phyloP scores from a whole-genome alignment of 441 rosid genomes.

The Eutrema salsugineum region DNA sequence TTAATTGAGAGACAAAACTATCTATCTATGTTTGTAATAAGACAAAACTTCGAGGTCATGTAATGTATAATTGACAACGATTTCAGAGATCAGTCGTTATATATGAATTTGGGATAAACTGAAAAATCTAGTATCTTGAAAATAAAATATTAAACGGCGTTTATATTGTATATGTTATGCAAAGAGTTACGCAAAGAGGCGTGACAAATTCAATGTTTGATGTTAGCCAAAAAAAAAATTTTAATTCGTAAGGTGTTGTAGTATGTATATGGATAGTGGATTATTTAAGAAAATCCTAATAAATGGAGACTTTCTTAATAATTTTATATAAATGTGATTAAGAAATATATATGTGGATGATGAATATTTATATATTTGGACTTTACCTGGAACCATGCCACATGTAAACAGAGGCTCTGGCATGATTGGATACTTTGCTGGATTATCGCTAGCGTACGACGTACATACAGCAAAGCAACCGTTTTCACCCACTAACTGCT shows the following conservation, averaged over 20 bases:
- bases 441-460: slow-evolving; percentile 26
- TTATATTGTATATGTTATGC: not conserved
- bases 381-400: slow-evolving; percentile 25
- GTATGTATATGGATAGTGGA: slow-evolving; percentile 4
- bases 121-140: not conserved
- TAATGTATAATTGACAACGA: not conserved
- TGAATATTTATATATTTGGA: slow-evolving; percentile 7
- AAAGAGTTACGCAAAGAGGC: slow-evolving; percentile 13
- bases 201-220: slow-evolving; percentile 21
- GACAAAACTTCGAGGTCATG: slow-evolving; percentile 2
- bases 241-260: not conserved
- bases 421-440: slow-evolving; percentile 34
- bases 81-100: not conserved
- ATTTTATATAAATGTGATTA: not conserved
- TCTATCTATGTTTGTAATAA: not conserved
- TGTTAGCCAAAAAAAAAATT: too few species aligned
- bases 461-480: slow-evolving; percentile 27
- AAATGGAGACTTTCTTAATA: not conserved
- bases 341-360: not conserved
- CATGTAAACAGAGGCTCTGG: slow-evolving; percentile 25
- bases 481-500: slow-evolving; percentile 24
- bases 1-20: not conserved
- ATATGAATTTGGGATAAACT: not conserved
- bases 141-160: not conserved
- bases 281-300: not conserved